Conservation (phyloP, 192 early-diverging fungal genomes). For the Backusella circina region DNA sequence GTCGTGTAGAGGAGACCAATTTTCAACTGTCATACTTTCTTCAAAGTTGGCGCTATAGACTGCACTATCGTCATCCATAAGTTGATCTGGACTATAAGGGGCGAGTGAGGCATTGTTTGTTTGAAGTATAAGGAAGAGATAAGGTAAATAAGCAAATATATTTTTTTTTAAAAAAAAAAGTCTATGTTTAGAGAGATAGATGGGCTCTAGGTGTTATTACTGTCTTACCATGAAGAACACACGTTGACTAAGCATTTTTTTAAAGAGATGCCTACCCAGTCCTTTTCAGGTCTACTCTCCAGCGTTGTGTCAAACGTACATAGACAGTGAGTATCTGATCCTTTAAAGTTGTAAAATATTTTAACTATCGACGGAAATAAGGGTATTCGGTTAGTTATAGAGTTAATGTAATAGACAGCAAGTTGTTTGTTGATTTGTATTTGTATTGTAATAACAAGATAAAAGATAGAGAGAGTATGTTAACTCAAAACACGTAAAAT, state of each 20-base stretch:
- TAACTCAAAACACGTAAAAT: slow-evolving; percentile 1
- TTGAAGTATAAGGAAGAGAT: neutral
- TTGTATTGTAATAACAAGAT: neutral
- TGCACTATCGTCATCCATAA: slow-evolving; percentile 12
- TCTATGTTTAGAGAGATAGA: neutral
- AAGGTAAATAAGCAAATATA: neutral
- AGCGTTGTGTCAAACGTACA: slow-evolving; percentile 6
- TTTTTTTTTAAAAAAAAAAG: no score
- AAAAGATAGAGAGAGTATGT: neutral
- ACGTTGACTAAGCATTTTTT: slow-evolving; percentile 4
- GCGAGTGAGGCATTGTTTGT: neutral
- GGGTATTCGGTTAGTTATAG: neutral
- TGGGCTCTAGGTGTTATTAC: no score
- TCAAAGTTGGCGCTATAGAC: slow-evolving; percentile 26
- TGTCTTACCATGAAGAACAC: slow-evolving; percentile 14
- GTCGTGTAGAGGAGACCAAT: neutral
- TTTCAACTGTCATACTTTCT: slow-evolving; percentile 4
- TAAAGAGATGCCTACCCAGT: neutral
- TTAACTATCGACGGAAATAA: neutral
- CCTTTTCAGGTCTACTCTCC: neutral
- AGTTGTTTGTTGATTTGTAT: neutral
- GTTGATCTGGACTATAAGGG: slow-evolving; percentile 15
- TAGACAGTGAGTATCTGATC: slow-evolving; percentile 5
- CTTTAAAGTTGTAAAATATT: slow-evolving; percentile 6
- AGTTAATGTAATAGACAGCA: neutral